Evolutionary conservation across 2,329 filamentous ascomycete genomes (phyloP).

Genomic region (Thelonectria olida): DNA sequence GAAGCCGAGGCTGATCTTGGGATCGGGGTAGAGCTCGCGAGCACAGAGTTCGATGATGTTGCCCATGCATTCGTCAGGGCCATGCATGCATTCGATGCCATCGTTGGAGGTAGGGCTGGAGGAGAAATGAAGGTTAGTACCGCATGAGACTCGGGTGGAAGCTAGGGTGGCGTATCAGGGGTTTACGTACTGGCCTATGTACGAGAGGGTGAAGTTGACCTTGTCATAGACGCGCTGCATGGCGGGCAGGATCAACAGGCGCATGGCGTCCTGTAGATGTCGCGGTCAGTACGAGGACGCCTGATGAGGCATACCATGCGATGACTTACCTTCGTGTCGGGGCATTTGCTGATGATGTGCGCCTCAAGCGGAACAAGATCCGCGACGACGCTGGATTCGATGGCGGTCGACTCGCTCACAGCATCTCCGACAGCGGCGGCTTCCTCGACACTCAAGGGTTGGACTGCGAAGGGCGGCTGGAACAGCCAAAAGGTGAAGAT

Average conservation of each 20-base stretch:
- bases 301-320: background rate
- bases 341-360: constrained; percentile 98
- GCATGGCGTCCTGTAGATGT: constrained; percentile 74
- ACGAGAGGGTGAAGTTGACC: constrained; percentile 91
- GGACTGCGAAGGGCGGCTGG: constrained; percentile 33
- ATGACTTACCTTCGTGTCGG: constrained; percentile 74
- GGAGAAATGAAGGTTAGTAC: background rate
- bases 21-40: constrained; percentile 80
- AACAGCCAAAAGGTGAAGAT: constrained; percentile 40
- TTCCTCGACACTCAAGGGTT: constrained; percentile 9
- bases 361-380: constrained; percentile 81
- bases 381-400: constrained; percentile 16
- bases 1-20: constrained; percentile 91
- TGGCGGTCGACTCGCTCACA: constrained; percentile 3
- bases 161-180: background rate
- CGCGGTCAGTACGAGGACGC: constrained; percentile 18
- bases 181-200: constrained; percentile 77
- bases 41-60: constrained; percentile 96
- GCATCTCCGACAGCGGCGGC: constrained; percentile 12
- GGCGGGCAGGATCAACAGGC: constrained; percentile 80
- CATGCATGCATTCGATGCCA: constrained; percentile 89
- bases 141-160: background rate
- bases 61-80: constrained; percentile 87
- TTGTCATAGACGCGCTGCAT: constrained; percentile 86
- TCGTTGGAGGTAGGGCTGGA: constrained; percentile 76